Conservation (phyloP, 805 yeast species). For the Starmerella apis region DNA sequence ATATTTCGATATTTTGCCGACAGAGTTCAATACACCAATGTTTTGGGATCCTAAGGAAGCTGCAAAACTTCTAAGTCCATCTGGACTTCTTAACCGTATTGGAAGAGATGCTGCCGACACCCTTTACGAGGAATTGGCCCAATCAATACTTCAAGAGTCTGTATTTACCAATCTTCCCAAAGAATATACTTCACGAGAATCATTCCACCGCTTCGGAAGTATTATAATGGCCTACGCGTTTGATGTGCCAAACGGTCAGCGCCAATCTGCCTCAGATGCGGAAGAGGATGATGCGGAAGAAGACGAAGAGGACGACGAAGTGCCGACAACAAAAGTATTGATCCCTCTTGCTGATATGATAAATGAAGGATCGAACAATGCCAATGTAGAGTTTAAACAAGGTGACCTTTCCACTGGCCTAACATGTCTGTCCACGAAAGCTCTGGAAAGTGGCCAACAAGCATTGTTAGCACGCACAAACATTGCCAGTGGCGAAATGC, state of each 20-base stretch:
- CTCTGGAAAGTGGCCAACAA: neutral
- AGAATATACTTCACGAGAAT: constrained; percentile 38
- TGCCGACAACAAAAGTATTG: constrained; percentile 55
- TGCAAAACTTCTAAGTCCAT: constrained; percentile 50
- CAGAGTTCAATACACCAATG: constrained; percentile 54
- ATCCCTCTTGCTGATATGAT: constrained; percentile 87
- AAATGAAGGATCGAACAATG: constrained; percentile 43
- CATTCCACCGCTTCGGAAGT: constrained; percentile 64
- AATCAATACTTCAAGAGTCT: constrained; percentile 33
- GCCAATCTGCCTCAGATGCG: neutral
- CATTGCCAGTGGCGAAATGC: constrained; percentile 64
- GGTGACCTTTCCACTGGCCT: constrained; percentile 1
- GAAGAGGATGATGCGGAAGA: neutral
- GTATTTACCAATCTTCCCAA: constrained; percentile 20
- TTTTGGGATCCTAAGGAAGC: constrained; percentile 62
- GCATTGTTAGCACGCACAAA: constrained; percentile 35
- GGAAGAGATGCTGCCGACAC: constrained; percentile 59
- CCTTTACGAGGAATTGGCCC: constrained; percentile 43
- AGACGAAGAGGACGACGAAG: constrained; percentile 31
- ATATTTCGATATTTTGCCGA: constrained; percentile 66
- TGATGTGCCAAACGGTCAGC: constrained; percentile 43
- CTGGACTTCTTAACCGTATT: constrained; percentile 55
- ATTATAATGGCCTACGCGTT: constrained; percentile 83
- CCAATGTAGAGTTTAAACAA: neutral
- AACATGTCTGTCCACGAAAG: neutral